Conservation (phyloP, 2,329 filamentous ascomycete genomes). For the Colletotrichum limetticola region DNA sequence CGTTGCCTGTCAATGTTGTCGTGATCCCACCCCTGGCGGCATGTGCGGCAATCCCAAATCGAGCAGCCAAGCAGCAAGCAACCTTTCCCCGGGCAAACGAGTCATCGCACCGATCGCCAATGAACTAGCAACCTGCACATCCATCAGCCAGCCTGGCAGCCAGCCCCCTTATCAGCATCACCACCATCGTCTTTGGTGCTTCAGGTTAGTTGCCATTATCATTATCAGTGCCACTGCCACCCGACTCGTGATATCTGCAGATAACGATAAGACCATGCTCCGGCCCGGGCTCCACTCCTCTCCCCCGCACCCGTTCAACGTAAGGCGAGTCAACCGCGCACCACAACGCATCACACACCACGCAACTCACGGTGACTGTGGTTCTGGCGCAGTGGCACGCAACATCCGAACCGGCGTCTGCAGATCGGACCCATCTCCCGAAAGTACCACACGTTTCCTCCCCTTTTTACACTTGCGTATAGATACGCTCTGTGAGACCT, state of each 20-base stretch:
- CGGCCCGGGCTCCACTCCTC: not conserved
- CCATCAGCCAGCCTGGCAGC: not conserved
- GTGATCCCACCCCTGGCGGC: not conserved
- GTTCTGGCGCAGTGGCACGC: not conserved
- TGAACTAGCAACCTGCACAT: conserved; percentile 6
- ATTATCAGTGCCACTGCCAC: not conserved
- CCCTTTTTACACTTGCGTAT: not conserved
- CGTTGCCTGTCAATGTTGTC: not conserved
- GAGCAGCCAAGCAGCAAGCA: not conserved
- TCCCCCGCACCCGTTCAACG: not conserved
- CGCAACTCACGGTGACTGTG: not conserved
- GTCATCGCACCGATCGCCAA: conserved; percentile 6
- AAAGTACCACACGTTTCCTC: not conserved
- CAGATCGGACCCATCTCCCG: conserved; percentile 1
- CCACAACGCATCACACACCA: not conserved
- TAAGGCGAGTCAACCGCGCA: not conserved
- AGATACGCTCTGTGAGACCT: too few species aligned
- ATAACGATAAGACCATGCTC: not conserved
- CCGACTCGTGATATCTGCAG: not conserved
- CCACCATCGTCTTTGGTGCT: not conserved
- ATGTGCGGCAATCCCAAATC: conserved; percentile 3
- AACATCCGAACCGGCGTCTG: not conserved
- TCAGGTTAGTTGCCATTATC: not conserved
- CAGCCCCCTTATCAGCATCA: not conserved
- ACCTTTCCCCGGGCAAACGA: not conserved